Conservation (phyloP, 805 yeast species). For the Yamadazyma tumulicola region DNA sequence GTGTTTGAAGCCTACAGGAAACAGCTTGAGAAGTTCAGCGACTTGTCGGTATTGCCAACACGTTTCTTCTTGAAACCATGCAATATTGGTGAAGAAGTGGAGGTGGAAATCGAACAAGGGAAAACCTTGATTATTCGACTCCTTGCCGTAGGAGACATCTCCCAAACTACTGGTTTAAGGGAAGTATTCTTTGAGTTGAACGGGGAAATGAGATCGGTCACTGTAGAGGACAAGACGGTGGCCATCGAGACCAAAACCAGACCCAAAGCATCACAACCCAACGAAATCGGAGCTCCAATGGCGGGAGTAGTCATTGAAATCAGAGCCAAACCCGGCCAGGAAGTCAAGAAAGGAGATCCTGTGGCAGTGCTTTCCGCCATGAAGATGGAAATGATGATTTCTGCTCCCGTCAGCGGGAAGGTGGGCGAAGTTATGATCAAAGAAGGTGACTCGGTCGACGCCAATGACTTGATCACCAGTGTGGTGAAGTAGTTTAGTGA, state of each 20-base stretch:
- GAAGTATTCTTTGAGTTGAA: constrained; percentile 97
- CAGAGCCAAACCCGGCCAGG: constrained; percentile 81
- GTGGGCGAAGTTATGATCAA: constrained; percentile 72
- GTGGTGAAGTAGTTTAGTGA: constrained; percentile 22
- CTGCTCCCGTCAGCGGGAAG: constrained; percentile 86
- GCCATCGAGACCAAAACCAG: constrained; percentile 82
- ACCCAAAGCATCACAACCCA: constrained; percentile 90
- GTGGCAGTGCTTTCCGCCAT: constrained; percentile 91
- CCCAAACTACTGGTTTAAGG: constrained; percentile 81
- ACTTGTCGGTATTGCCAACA: constrained; percentile 91
- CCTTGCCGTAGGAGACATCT: constrained; percentile 88
- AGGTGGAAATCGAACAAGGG: constrained; percentile 91
- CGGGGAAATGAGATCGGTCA: constrained; percentile 96
- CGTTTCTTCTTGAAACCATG: constrained; percentile 86
- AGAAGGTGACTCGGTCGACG: constrained; percentile 95
- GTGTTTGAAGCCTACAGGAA: constrained; percentile 87
- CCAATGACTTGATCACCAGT: constrained; percentile 72
- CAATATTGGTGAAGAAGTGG: constrained; percentile 81
- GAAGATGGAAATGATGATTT: constrained; percentile 99
- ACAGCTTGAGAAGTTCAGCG: constrained; percentile 76
- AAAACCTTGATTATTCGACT: constrained; percentile 86
- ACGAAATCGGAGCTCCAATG: constrained; percentile 98
- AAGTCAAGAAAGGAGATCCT: constrained; percentile 95
- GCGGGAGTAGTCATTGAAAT: constrained; percentile 97
- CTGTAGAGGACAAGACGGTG: constrained; percentile 83